phyloP scores from a whole-genome alignment of 2,329 filamentous ascomycete genomes.

The Didymella glomerata region DNA sequence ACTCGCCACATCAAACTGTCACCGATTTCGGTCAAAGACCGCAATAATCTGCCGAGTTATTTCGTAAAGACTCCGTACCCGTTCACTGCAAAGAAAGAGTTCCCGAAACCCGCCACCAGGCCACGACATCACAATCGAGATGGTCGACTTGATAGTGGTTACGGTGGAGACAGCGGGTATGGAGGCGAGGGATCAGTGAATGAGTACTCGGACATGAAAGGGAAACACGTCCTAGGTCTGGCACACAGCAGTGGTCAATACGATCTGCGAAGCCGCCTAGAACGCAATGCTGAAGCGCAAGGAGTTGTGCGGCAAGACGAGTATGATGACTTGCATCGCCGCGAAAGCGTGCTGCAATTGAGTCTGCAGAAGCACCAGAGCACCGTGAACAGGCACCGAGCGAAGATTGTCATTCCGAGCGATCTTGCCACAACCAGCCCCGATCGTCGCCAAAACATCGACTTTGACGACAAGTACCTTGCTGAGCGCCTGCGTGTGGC shows the following conservation, averaged over 20 bases:
- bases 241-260: constrained; percentile 21
- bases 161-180: constrained; percentile 13
- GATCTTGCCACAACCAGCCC: constrained; percentile 28
- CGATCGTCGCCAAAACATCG: constrained; percentile 21
- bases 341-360: constrained; percentile 29
- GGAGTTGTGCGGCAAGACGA: constrained; percentile 20
- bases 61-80: constrained; percentile 43
- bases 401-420: constrained; percentile 16
- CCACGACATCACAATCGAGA: constrained; percentile 25
- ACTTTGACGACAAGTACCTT: constrained; percentile 44
- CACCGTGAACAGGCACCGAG: neutral
- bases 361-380: constrained; percentile 19
- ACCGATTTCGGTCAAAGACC: constrained; percentile 25
- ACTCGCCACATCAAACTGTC: constrained; percentile 31
- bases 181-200: constrained; percentile 16
- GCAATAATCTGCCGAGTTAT: constrained; percentile 34
- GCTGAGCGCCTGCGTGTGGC: constrained; percentile 28
- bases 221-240: constrained; percentile 36
- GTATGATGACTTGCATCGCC: constrained; percentile 7
- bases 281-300: constrained; percentile 35
- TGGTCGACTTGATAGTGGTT: constrained; percentile 13
- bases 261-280: constrained; percentile 29
- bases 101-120: constrained; percentile 33
- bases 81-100: constrained; percentile 37
- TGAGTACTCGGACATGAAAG: constrained; percentile 28